Percentiles rank a stretch among this genome's conserved stretches.
phyloP scores from a whole-genome alignment of 129 eudicot genomes.

The Erigeron canadensis region DNA sequence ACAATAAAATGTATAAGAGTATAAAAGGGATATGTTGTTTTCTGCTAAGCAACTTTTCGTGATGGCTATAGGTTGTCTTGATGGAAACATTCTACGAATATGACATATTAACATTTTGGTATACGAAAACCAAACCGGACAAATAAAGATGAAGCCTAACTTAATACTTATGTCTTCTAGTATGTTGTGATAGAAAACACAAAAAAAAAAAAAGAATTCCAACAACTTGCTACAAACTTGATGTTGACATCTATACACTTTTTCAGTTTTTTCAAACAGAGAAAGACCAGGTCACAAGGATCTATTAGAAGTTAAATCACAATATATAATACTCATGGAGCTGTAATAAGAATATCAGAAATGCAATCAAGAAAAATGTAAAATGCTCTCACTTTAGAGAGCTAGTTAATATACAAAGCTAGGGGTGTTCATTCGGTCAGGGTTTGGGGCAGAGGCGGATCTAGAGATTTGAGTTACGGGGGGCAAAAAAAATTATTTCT shows the following conservation, averaged over 20 bases:
- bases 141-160: conserved; percentile 22
- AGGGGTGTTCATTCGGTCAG: too few species aligned
- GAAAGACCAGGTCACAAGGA: background rate
- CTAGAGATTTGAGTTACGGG: too few species aligned
- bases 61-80: conserved; percentile 16
- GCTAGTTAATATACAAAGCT: background rate
- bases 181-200: conserved; percentile 8
- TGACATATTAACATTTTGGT: conserved; percentile 27
- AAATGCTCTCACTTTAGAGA: background rate
- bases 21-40: conserved; percentile 1
- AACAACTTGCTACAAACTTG: conserved; percentile 28
- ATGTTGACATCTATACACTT: conserved; percentile 9
- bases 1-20: background rate
- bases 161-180: background rate
- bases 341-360: background rate
- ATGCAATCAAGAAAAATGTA: background rate
- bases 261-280: background rate
- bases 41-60: conserved; percentile 14
- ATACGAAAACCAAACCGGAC: conserved; percentile 29
- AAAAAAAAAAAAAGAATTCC: conserved; percentile 15
- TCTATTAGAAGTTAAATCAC: background rate
- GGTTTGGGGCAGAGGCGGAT: too few species aligned
- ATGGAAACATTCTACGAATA: conserved; percentile 16
- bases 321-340: background rate
- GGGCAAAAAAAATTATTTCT: too few species aligned